Percentiles rank a stretch among this genome's conserved stretches.
These are phyloP conservation scores for Cystobasidium onofrii DNA, from an alignment of 768 basidiomycete species.

Conservation along the genomic window DNA sequence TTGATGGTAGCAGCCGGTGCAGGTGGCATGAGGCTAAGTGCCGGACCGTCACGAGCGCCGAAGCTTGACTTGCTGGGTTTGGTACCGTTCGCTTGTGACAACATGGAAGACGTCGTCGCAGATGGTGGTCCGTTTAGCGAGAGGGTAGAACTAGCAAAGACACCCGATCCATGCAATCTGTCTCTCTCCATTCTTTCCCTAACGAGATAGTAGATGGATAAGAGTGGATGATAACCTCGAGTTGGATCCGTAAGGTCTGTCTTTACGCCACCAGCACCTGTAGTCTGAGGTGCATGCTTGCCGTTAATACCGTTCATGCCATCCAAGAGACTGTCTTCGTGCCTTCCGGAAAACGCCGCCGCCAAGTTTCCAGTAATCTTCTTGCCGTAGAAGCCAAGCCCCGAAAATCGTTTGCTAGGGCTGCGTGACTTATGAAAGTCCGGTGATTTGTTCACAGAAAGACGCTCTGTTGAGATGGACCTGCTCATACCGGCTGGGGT, in stretches of 20 bases:
- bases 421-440: conserved; percentile 44
- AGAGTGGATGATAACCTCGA: conserved; percentile 81
- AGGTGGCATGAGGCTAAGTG: conserved; percentile 4
- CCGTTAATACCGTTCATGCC: conserved; percentile 43
- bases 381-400: conserved; percentile 82
- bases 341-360: conserved; percentile 34
- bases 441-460: not conserved
- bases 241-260: conserved; percentile 63
- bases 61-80: not conserved
- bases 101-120: conserved; percentile 29
- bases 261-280: conserved; percentile 40
- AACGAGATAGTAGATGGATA: conserved; percentile 93
- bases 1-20: conserved; percentile 32
- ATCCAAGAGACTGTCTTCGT: conserved; percentile 30
- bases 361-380: conserved; percentile 53
- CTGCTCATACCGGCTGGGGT: not conserved
- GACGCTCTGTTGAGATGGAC: not conserved
- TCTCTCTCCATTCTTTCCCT: conserved; percentile 93
- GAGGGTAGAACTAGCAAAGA: conserved; percentile 85
- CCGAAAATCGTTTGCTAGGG: conserved; percentile 72
- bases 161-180: conserved; percentile 80
- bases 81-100: not conserved
- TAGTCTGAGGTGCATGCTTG: not conserved
- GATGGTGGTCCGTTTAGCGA: conserved; percentile 45
- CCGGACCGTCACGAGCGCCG: not conserved